These are phyloP conservation scores for Barnettozyma botsteinii DNA, from an alignment of 805 yeast species.

Conservation along the genomic window DNA sequence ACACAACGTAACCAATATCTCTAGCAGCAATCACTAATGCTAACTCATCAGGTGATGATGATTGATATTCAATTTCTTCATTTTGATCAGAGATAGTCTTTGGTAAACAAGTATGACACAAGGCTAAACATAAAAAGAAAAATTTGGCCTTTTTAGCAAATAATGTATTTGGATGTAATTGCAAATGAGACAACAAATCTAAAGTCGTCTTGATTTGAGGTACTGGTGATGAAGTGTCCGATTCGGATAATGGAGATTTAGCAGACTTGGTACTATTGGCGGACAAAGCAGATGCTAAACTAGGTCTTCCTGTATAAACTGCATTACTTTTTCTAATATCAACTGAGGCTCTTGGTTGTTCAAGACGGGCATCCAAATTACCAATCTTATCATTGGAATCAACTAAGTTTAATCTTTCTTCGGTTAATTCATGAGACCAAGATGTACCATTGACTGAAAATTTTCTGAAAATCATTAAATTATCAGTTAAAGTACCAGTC, in stretches of 20 bases:
- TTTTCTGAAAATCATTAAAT: constrained; percentile 86
- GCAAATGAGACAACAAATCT: constrained; percentile 64
- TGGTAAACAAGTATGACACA: constrained; percentile 90
- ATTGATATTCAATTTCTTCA: constrained; percentile 70
- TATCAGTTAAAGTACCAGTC: constrained; percentile 96
- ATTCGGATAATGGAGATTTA: neutral
- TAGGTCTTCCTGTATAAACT: constrained; percentile 48
- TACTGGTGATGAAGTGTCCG: neutral
- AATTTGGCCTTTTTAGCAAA: constrained; percentile 72
- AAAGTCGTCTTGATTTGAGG: constrained; percentile 45
- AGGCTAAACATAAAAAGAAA: constrained; percentile 73
- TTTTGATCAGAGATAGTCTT: constrained; percentile 36
- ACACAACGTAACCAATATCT: constrained; percentile 87
- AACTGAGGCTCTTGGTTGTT: constrained; percentile 28
- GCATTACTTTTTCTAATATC: constrained; percentile 37
- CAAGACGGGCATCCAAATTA: neutral
- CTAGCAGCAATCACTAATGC: constrained; percentile 93
- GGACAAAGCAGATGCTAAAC: constrained; percentile 42
- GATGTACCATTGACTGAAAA: constrained; percentile 82
- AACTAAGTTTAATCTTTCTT: constrained; percentile 27
- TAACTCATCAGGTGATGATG: constrained; percentile 94
- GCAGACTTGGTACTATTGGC: constrained; percentile 3
- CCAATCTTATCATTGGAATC: constrained; percentile 14
- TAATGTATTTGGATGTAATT: constrained; percentile 59
- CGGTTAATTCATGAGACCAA: constrained; percentile 69